These are phyloP conservation scores for Claviceps maximensis DNA, from an alignment of 2,329 filamentous ascomycete species.

Conservation along the genomic window DNA sequence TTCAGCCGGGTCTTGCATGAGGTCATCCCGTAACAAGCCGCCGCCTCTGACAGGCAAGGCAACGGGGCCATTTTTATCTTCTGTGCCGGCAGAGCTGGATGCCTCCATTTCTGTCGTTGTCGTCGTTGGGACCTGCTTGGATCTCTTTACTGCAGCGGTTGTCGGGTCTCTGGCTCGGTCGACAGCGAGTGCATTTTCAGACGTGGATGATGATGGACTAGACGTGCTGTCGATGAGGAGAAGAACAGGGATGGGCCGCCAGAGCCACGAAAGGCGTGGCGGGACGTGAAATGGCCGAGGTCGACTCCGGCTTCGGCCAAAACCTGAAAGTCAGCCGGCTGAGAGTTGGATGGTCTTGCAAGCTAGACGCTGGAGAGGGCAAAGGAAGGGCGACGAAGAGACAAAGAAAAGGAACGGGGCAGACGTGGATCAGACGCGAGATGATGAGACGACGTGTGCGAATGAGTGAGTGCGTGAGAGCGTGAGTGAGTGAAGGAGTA, in stretches of 20 bases:
- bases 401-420: not conserved
- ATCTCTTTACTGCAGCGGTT: not conserved
- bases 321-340: not conserved
- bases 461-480: not conserved
- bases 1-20: constrained; percentile 6
- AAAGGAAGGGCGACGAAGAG: too few species aligned
- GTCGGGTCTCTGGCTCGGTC: not conserved
- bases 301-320: not conserved
- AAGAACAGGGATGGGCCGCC: not conserved
- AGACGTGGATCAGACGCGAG: not conserved
- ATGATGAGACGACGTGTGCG: not conserved
- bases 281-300: not conserved
- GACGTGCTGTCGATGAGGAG: not conserved
- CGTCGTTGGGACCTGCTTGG: not conserved
- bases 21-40: constrained; percentile 1
- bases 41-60: constrained; percentile 4
- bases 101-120: constrained; percentile 4
- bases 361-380: not conserved
- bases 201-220: not conserved
- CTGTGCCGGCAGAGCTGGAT: not conserved
- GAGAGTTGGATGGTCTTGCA: not conserved
- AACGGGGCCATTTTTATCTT: constrained; percentile 1
- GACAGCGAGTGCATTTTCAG: constrained; percentile 7
- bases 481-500: not conserved
- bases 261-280: not conserved